Evolutionary conservation across 2,329 filamentous ascomycete genomes (phyloP), one percentile per base, ranked within the genome.

Genomic region (Lasiodiplodia citricola): DNA sequence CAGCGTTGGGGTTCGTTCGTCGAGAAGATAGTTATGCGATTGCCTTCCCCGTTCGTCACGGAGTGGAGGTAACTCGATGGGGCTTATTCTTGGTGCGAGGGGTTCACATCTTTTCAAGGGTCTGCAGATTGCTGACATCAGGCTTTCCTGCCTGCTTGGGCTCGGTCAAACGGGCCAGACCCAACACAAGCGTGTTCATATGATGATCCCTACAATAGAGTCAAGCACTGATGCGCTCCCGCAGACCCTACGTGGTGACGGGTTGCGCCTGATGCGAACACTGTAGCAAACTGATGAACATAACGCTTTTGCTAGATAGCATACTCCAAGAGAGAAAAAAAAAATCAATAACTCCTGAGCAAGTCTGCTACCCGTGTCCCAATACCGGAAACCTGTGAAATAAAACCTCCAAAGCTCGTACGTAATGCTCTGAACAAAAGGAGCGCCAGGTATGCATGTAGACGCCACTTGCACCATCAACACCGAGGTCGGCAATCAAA

Each of bases 11-110:
- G 83, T 85, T 83, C 85, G 88, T 91, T 97, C 91, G 95, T 97
- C 95, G 90, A 90, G 91, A 92, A 87, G 86, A 97, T 89, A 97
- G 95, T 91, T 90, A 98, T 97, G 95, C 94, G 95, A 97, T 97
- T 97, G 93, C 92, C 35, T 69, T 76, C 41, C 84, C 83, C 79
- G 44, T n/a, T 50, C 75, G 73, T 71, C 74, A 77, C 75, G 72
- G 72, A 73, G 73, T 77, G 79, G 80, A 83, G 87, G 92, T 97
- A 96, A 98, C 95, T 97, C 94, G 94, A 98, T 97, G 95, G 95
- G 95, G 95, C 95, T 97, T 94, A 98, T 97, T 97, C 93, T 97
- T 92, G 95, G 94, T 88, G 92, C 94, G 94, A 97, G 93, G 92
- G 91, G 92, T 87, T 84, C 85, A 80, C 73, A 74, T 69, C 70